Base-by-base conservation (phyloP, 2,329 filamentous ascomycete species). In the Sphaerulina populicola region DNA sequence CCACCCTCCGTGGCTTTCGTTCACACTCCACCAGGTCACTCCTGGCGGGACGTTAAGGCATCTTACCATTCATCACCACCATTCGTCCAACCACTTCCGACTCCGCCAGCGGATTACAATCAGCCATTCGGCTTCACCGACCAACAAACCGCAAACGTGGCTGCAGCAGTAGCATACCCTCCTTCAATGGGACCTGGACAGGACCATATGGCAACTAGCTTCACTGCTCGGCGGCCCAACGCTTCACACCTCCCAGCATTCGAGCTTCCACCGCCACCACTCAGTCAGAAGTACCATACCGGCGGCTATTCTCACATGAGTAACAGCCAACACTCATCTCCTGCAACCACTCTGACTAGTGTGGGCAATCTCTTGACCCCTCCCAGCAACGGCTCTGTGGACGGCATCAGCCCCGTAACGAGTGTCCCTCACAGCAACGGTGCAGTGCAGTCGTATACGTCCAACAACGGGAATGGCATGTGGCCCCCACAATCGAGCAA, bases 141-240 rank as follows among this genome's bases (percentile, higher is more conserved):
- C 53, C 58, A 55, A 45, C 56, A 74, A 62, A 71, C 72, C 70
- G 74, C 68, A 73, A 80, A 74, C 71, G 77, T 83, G 80, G 79
- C 79, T 73, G 75, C 79, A 66, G 76, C 79, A 62, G 77, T 80
- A 65, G 74, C 78, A 62, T 77, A 76, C 63, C 74, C 77, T 66
- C 71, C 76, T 66, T 78, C 76, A 67, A 83, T 83, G 79, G 77
- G 79, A 71, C 72, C 78, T 66, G 74, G 76, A 65, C 70, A 79
- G 65, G 79, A 82, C 68, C 72, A 73, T 67, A 77, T 83, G 72
- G 75, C 78, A 61, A 75, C 77, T 65, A 85, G 83, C 72, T 82
- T 89, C 66, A 80, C 82, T 60, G 77, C 82, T 68, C 79, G 85
- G 63, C 80, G 85, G 68, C 79, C 82, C 64, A 83, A 83, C 64